These are phyloP conservation scores for Lachancea meyersii DNA, from an alignment of 805 yeast species.

Conservation along the genomic window DNA sequence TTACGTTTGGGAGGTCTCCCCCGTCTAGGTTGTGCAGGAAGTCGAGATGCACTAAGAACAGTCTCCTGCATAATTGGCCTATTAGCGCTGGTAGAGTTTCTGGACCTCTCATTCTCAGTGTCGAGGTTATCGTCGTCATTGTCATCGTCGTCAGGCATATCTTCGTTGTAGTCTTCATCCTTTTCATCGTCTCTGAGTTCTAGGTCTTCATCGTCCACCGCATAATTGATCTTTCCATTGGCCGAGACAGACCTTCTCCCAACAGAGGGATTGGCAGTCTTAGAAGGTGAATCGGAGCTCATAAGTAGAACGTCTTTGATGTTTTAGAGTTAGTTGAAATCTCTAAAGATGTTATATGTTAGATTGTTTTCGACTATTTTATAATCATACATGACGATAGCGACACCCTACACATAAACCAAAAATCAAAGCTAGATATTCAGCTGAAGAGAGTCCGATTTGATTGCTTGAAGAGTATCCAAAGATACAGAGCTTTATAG, in stretches of 20 bases:
- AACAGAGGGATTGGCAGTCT: constrained; percentile 1
- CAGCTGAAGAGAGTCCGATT: no score
- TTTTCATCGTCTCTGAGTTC: constrained; percentile 32
- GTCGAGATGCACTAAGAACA: constrained; percentile 13
- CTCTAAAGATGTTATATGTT: not conserved
- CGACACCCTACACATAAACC: no score
- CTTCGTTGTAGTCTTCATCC: constrained; percentile 24
- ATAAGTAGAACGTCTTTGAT: not conserved
- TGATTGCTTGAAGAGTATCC: no score
- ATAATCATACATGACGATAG: no score
- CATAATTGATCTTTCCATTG: constrained; percentile 22
- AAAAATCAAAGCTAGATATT: no score
- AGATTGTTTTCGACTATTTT: no score
- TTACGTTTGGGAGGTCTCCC: constrained; percentile 22
- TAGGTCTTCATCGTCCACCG: constrained; percentile 28
- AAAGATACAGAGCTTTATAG: no score
- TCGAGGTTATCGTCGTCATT: constrained; percentile 16
- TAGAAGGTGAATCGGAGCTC: constrained; percentile 4
- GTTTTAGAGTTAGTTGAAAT: not conserved
- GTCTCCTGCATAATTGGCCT: constrained; percentile 12
- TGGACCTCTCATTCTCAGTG: constrained; percentile 17
- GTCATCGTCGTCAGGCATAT: constrained; percentile 26
- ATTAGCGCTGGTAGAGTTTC: constrained; percentile 19
- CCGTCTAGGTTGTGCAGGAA: constrained; percentile 23
- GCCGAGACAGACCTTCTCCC: constrained; percentile 20